These are phyloP conservation scores for Sarcomyxa edulis DNA, from an alignment of 768 basidiomycete species.

Conservation along the genomic window DNA sequence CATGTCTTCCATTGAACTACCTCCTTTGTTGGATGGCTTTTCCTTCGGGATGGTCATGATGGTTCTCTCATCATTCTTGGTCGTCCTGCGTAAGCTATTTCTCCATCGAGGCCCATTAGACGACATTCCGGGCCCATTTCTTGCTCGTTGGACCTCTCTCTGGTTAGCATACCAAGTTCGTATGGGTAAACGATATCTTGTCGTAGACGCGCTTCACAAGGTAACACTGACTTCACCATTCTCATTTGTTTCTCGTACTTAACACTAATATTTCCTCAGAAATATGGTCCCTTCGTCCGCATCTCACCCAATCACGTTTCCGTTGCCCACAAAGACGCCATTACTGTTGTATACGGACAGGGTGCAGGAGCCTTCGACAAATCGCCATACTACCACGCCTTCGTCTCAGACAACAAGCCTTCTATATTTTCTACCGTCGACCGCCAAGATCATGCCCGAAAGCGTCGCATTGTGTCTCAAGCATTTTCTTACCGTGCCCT, in stretches of 20 bases:
- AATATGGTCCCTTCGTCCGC: conserved; percentile 24
- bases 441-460: conserved; percentile 23
- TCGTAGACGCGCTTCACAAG: conserved; percentile 22
- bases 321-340: conserved; percentile 20
- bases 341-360: conserved; percentile 24
- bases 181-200: conserved; percentile 20
- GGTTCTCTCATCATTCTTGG: conserved; percentile 5
- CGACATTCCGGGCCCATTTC: conserved; percentile 23
- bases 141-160: conserved; percentile 23
- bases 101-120: conserved; percentile 8
- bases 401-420: conserved; percentile 18
- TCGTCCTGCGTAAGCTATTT: conserved; percentile 1
- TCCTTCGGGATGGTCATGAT: conserved; percentile 4
- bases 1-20: conserved; percentile 5
- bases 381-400: conserved; percentile 26
- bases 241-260: neutral
- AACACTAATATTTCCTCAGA: conserved; percentile 9
- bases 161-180: conserved; percentile 27
- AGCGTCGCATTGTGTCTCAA: conserved; percentile 24
- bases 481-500: conserved; percentile 22
- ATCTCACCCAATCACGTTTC: conserved; percentile 29
- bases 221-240: conserved; percentile 9
- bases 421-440: conserved; percentile 26
- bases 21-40: conserved; percentile 2
- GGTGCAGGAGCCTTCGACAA: conserved; percentile 23